Evolutionary conservation across 352 stramenopile genomes (phyloP).

Genomic region (Elongisporangium senticosum): DNA sequence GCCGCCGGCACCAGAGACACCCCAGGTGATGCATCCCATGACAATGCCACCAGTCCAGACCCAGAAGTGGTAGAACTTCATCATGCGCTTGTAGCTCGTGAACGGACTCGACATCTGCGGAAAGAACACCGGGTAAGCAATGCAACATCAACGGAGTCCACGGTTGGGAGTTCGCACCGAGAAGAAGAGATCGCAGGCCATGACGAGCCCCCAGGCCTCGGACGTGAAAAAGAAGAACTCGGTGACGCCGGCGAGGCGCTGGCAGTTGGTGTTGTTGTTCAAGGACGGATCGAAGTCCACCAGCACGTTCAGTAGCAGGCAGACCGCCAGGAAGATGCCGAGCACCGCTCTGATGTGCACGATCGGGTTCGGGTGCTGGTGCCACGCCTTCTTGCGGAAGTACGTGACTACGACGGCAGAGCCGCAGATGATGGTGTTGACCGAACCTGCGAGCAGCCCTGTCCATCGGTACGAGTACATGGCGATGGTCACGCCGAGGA

Average conservation of each 20-base stretch:
- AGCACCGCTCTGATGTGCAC: conserved; percentile 81
- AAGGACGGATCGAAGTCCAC: conserved; percentile 68
- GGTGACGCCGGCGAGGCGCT: conserved; percentile 71
- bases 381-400: conserved; percentile 83
- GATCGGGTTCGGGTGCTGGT: conserved; percentile 87
- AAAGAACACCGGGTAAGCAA: neutral
- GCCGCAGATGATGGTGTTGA: conserved; percentile 85
- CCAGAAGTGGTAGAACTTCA: conserved; percentile 87
- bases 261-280: conserved; percentile 42
- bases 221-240: conserved; percentile 89
- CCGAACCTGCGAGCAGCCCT: conserved; percentile 78
- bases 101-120: conserved; percentile 52
- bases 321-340: conserved; percentile 82
- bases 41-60: conserved; percentile 77
- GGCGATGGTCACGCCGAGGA: conserved; percentile 76
- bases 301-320: conserved; percentile 77
- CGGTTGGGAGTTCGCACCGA: conserved; percentile 27
- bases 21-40: conserved; percentile 75
- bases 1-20: conserved; percentile 55
- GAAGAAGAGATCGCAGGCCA: conserved; percentile 86
- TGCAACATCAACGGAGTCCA: conserved; percentile 1
- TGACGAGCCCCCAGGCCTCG: conserved; percentile 83
- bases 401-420: conserved; percentile 86
- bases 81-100: conserved; percentile 86
- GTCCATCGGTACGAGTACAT: conserved; percentile 88